Evolutionary conservation across 2,329 filamentous ascomycete genomes (phyloP).

Genomic region (Microsporum audouinii): DNA sequence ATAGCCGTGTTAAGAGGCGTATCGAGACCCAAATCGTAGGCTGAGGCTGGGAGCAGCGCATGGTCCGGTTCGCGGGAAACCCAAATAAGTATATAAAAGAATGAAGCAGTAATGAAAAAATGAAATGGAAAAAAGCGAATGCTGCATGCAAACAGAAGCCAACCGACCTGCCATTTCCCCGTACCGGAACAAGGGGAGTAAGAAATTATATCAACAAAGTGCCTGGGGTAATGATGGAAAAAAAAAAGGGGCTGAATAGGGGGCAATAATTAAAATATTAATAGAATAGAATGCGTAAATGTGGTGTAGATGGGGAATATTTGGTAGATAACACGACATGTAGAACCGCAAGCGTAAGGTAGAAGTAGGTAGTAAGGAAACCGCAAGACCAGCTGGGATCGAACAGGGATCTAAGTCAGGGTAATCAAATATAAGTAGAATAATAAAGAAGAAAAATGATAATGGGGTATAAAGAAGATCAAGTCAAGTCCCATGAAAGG

Average conservation of each 20-base stretch:
- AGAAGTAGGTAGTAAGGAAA: neutral
- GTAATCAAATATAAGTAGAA: neutral
- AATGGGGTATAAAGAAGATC: slow-evolving; percentile 4
- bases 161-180: slow-evolving; percentile 1
- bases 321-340: neutral
- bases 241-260: neutral
- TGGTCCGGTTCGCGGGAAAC: neutral
- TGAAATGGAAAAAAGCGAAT: slow-evolving; percentile 1
- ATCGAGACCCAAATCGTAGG: neutral
- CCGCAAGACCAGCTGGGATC: slow-evolving; percentile 1
- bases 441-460: neutral
- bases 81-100: neutral
- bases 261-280: slow-evolving; percentile 1
- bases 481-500: neutral
- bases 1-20: neutral
- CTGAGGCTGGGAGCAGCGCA: neutral
- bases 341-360: neutral
- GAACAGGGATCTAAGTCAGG: neutral
- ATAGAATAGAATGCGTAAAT: neutral
- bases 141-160: slow-evolving; percentile 3
- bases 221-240: neutral
- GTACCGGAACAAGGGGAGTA: neutral
- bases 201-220: neutral
- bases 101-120: neutral
- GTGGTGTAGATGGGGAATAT: neutral